Conservation (phyloP, 2,329 filamentous ascomycete genomes). For the Spiromastix sp. region DNA sequence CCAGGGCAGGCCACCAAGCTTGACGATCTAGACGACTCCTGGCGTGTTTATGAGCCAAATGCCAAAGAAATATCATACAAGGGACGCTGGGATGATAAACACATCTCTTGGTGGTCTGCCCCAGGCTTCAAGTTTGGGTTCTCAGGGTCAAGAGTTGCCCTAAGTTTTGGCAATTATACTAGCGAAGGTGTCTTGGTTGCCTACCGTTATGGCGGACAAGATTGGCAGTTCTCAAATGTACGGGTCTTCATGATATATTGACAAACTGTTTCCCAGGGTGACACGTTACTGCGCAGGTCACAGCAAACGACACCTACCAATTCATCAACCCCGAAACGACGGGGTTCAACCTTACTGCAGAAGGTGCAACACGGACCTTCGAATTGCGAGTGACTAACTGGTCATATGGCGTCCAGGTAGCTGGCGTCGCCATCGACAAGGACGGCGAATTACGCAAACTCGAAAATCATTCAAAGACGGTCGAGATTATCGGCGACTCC, state of each 20-base stretch:
- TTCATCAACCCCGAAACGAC: slow-evolving; percentile 40
- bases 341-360: slow-evolving; percentile 34
- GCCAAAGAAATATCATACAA: slow-evolving; percentile 50
- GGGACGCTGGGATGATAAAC: slow-evolving; percentile 51
- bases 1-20: slow-evolving; percentile 26
- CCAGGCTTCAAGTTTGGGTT: slow-evolving; percentile 48
- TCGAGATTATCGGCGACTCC: slow-evolving; percentile 38
- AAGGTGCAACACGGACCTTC: slow-evolving; percentile 39
- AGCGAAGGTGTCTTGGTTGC: background rate
- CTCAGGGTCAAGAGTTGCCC: slow-evolving; percentile 36
- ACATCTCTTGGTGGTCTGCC: slow-evolving; percentile 52
- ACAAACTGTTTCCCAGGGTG: background rate
- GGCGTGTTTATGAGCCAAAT: slow-evolving; percentile 41
- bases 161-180: background rate
- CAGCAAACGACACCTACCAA: slow-evolving; percentile 37
- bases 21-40: slow-evolving; percentile 22
- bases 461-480: slow-evolving; percentile 24
- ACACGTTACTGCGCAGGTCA: background rate
- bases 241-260: background rate
- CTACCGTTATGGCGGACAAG: background rate
- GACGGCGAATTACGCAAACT: slow-evolving; percentile 37
- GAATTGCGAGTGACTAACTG: slow-evolving; percentile 53
- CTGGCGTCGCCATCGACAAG: slow-evolving; percentile 39
- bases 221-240: background rate
- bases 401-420: slow-evolving; percentile 50